Conservation (phyloP, 1,139 yeast species). For the Hansenula sp. region DNA sequence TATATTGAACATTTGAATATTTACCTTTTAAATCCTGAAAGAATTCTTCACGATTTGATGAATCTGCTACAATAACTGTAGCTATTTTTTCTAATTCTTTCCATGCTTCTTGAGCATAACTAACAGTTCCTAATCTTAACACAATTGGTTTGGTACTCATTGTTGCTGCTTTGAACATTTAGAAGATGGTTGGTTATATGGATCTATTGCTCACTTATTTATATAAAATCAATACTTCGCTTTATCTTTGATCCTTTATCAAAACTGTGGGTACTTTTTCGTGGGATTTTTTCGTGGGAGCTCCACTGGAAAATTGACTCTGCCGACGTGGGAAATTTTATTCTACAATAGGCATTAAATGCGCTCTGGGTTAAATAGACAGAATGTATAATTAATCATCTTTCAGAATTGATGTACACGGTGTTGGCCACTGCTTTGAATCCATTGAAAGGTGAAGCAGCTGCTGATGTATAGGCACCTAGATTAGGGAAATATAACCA, state of each 20-base stretch:
- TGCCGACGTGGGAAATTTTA: no score
- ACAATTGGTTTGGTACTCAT: conserved; percentile 44
- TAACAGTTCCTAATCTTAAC: conserved; percentile 52
- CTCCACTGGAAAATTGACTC: no score
- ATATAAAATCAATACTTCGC: no score
- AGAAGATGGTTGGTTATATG: neutral
- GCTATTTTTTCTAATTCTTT: conserved; percentile 40
- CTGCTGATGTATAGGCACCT: conserved; percentile 95
- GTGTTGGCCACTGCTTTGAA: conserved; percentile 61
- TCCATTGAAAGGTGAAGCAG: conserved; percentile 87
- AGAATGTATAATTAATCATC: neutral
- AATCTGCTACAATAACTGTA: conserved; percentile 40
- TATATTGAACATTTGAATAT: conserved; percentile 42
- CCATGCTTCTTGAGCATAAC: conserved; percentile 57
- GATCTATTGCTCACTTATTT: no score
- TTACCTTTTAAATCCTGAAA: conserved; percentile 37
- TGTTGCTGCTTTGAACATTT: neutral
- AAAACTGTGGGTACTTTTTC: no score
- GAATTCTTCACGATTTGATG: conserved; percentile 49
- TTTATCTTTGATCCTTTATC: no score
- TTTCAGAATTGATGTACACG: conserved; percentile 52
- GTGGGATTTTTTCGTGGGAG: no score
- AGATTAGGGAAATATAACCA: conserved; percentile 83
- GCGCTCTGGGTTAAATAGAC: neutral
- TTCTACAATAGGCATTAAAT: neutral